Evolutionary conservation across 1,139 yeast species (phyloP).

Genomic region (Geotrichum citri-aurantii): DNA sequence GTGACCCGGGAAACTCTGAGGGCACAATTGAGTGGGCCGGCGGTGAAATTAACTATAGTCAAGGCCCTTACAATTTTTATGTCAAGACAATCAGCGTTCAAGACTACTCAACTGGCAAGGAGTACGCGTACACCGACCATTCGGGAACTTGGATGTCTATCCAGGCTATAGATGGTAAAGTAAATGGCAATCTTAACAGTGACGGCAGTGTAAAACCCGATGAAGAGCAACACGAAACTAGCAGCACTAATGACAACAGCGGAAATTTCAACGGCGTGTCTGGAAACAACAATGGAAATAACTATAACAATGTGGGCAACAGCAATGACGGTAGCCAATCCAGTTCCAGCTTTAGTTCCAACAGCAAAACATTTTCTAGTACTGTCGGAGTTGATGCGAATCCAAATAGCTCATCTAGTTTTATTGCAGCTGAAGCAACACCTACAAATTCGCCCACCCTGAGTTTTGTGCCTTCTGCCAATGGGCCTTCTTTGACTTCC

Average conservation of each 20-base stretch:
- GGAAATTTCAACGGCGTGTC: neutral
- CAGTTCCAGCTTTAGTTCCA: neutral
- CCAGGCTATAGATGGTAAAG: slow-evolving; percentile 53
- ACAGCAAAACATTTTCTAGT: neutral
- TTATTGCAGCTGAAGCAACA: neutral
- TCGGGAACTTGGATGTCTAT: slow-evolving; percentile 69
- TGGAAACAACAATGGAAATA: neutral
- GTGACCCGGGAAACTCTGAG: slow-evolving; percentile 53
- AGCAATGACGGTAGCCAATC: neutral
- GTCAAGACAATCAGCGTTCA: slow-evolving; percentile 56
- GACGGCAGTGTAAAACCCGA: neutral
- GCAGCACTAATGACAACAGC: neutral
- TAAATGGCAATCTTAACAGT: slow-evolving; percentile 34
- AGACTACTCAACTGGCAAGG: slow-evolving; percentile 76
- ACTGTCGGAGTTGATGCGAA: neutral
- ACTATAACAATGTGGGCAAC: neutral
- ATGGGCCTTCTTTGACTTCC: slow-evolving; percentile 17
- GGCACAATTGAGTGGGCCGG: slow-evolving; percentile 92
- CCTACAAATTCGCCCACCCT: neutral
- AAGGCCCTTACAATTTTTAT: slow-evolving; percentile 66
- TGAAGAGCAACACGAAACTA: neutral
- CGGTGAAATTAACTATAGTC: slow-evolving; percentile 58
- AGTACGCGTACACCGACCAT: slow-evolving; percentile 58
- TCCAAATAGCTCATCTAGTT: neutral
- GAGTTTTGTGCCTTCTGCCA: neutral